Conservation (phyloP, 495 filamentous ascomycete species). For the Hyaloscypha bicolor region DNA sequence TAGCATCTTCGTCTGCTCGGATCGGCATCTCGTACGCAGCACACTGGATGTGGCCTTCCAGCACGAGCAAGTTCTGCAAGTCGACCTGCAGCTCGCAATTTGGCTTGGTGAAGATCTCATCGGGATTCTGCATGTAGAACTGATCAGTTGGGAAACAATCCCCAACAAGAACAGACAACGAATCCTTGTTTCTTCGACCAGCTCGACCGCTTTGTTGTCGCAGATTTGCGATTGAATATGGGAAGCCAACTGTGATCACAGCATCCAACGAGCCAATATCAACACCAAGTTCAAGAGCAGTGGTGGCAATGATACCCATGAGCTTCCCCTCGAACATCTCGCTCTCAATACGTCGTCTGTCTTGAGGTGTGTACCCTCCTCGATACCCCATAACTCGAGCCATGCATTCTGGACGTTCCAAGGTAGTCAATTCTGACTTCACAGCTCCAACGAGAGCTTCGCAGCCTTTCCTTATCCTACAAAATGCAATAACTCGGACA, state of each 20-base stretch:
- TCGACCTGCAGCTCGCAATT: constrained; percentile 90
- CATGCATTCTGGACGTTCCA: constrained; percentile 74
- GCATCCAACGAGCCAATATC: constrained; percentile 96
- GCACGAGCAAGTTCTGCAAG: constrained; percentile 84
- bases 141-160: constrained; percentile 92
- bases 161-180: constrained; percentile 87
- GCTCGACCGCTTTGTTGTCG: constrained; percentile 94
- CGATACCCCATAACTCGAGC: constrained; percentile 91
- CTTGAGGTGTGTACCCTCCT: constrained; percentile 94
- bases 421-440: constrained; percentile 68
- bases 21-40: constrained; percentile 96
- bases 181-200: constrained; percentile 91
- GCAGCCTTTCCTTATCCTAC: constrained; percentile 81
- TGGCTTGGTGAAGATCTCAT: constrained; percentile 93
- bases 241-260: constrained; percentile 91
- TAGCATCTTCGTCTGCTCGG: constrained; percentile 67
- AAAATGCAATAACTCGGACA: constrained; percentile 93
- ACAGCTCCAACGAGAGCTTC: constrained; percentile 83
- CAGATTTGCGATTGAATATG: constrained; percentile 91
- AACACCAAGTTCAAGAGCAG: constrained; percentile 88
- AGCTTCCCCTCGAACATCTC: constrained; percentile 98
- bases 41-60: constrained; percentile 94
- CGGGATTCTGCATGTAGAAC: constrained; percentile 94
- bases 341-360: constrained; percentile 84
- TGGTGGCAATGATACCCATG: constrained; percentile 92